Evolutionary conservation across 1,139 yeast species (phyloP), one percentile per base, ranked within the genome.

Genomic region (Candida frijolesensis): DNA sequence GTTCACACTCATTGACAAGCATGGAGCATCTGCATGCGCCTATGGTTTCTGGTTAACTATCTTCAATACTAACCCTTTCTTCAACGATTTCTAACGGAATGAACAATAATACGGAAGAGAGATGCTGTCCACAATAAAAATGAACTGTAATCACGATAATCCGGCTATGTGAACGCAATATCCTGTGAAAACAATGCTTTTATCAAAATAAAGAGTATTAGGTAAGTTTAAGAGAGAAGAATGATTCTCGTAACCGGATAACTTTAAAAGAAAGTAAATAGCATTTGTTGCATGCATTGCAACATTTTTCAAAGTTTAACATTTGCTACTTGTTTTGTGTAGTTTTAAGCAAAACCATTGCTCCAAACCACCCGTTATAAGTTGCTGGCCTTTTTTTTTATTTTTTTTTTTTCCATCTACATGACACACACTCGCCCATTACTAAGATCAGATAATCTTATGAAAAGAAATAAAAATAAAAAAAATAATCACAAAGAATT

Each of bases 381-480:
- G 15, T 7, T 33, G 35, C 16, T 12, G 35, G 19, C 9, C 39
- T 35, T 35, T 35, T 11, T n/a, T 10, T 5, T 32, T 32, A 6
- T 34, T 35, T 35, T 35, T 11, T n/a, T 10, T 5, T 32, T 32
- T 14, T 34, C 15, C 29, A 25, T 25, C 29, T 14, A 34, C 18
- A 34, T 34, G 18, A 34, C 38, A 34, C 38, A 25, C 29, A 25
- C 29, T 34, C 4, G 38, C 38, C 18, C 30, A 38, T 38, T 38
- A 38, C 18, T 38, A 38, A 38, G 42, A 38, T 38, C 30, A 38
- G 42, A 38, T 38, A 35, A 35, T 35, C 39, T 11, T 30, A 10
- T 11, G 14, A 30, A 30, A 30, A 11, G 34, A 11, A 11, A 30
- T 4, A n/a, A 30, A 14, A 34, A 34, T 16, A 34, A 10, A 14